Evolutionary conservation across 768 basidiomycete genomes (phyloP).

Genomic region (Hericium coralloides): DNA sequence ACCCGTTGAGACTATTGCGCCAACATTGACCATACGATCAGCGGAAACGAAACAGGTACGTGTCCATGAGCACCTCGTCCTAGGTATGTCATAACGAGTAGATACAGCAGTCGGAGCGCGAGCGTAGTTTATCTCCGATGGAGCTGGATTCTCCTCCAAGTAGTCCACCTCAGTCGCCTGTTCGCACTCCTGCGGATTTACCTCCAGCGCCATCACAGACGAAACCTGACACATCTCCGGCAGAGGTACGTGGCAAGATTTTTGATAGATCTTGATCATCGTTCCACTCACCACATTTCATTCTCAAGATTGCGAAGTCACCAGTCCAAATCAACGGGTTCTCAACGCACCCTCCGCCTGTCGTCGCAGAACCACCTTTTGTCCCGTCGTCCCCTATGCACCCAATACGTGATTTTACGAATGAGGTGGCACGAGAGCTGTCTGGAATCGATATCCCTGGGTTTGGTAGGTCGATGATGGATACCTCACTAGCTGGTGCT

Average conservation of each 20-base stretch:
- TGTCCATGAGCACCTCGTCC: not conserved
- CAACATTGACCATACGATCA: not conserved
- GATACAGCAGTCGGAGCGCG: slow-evolving; percentile 20
- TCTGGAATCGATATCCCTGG: too few species aligned
- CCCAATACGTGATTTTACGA: too few species aligned
- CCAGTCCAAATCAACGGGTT: not conserved
- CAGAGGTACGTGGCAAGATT: not conserved
- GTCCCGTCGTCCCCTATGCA: not conserved
- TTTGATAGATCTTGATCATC: not conserved
- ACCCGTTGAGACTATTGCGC: not conserved
- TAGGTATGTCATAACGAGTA: not conserved
- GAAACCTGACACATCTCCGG: slow-evolving; percentile 7
- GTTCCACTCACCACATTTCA: not conserved
- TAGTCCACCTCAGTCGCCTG: slow-evolving; percentile 24
- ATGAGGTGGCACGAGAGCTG: too few species aligned
- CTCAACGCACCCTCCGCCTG: not conserved
- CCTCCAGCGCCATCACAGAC: not conserved
- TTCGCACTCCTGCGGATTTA: not conserved
- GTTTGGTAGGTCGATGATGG: too few species aligned
- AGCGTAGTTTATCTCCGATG: slow-evolving; percentile 52
- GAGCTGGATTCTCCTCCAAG: slow-evolving; percentile 44
- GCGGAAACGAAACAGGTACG: not conserved
- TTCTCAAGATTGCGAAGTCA: not conserved
- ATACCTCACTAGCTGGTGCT: too few species aligned
- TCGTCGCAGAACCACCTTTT: not conserved